Evolutionary conservation across 2,329 filamentous ascomycete genomes (phyloP).

Genomic region (Aspergillus calidoustus): DNA sequence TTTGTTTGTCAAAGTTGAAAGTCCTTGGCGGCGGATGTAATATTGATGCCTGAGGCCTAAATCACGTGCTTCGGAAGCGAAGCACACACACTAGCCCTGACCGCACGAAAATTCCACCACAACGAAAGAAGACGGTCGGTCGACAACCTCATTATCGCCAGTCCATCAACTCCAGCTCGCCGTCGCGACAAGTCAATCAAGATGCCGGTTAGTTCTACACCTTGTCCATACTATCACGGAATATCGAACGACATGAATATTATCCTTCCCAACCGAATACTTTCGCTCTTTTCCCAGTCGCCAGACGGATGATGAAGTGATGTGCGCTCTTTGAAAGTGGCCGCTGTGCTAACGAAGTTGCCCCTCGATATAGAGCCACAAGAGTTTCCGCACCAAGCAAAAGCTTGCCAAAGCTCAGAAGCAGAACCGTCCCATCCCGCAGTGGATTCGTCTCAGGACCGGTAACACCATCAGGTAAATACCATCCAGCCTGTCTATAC

Average conservation of each 20-base stretch:
- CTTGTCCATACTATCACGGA: not conserved
- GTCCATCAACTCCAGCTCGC: conserved; percentile 43
- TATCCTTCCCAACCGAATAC: not conserved
- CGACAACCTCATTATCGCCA: conserved; percentile 40
- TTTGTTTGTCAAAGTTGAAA: no score
- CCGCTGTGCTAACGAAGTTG: conserved; percentile 19
- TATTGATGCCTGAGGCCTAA: conserved; percentile 25
- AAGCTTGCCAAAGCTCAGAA: conserved; percentile 99
- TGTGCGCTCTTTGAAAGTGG: not conserved
- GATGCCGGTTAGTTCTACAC: conserved; percentile 56
- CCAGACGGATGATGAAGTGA: not conserved
- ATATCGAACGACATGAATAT: not conserved
- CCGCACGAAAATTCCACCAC: conserved; percentile 46
- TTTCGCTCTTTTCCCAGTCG: not conserved
- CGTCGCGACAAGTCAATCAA: conserved; percentile 53
- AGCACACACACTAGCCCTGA: conserved; percentile 39
- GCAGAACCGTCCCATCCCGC: conserved; percentile 99
- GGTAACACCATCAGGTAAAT: conserved; percentile 99
- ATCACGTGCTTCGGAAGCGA: conserved; percentile 46
- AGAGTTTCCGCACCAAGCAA: conserved; percentile 99
- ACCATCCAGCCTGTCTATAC: conserved; percentile 15
- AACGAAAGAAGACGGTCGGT: conserved; percentile 36
- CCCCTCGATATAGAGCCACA: conserved; percentile 76
- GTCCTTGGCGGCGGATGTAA: no score
- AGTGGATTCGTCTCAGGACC: conserved; percentile 99